These are phyloP conservation scores for Talaromyces sp. DNA, from an alignment of 2,329 filamentous ascomycete species.

Conservation along the genomic window DNA sequence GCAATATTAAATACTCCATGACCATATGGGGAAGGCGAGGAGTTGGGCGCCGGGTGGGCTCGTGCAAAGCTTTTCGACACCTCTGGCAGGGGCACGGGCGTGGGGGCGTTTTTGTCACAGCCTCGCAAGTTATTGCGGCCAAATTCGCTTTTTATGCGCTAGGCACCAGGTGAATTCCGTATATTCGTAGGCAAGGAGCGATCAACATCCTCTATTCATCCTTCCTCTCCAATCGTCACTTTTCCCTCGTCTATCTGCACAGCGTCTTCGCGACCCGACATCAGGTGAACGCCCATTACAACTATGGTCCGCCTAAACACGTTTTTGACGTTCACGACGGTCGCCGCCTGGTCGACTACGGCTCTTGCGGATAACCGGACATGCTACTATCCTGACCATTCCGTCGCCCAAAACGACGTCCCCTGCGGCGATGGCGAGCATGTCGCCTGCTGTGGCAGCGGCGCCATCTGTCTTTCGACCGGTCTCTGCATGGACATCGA, in stretches of 20 bases:
- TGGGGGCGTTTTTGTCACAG: background rate
- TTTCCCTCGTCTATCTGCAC: no score
- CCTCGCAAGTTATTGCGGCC: background rate
- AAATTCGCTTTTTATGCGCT: background rate
- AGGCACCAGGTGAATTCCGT: background rate
- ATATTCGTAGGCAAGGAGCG: background rate
- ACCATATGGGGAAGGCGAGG: background rate
- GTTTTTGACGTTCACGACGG: background rate
- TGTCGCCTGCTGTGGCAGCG: conserved; percentile 21
- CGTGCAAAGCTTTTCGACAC: background rate
- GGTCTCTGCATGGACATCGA: conserved; percentile 21
- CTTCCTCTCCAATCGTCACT: background rate
- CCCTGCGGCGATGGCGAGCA: conserved; percentile 22
- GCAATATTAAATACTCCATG: background rate
- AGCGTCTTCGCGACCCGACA: background rate
- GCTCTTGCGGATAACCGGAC: conserved; percentile 7
- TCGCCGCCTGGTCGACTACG: background rate
- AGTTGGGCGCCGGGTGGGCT: background rate
- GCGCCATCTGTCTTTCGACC: conserved; percentile 25
- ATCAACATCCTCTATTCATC: background rate
- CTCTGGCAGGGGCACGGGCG: background rate
- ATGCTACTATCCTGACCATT: conserved; percentile 26
- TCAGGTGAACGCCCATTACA: background rate
- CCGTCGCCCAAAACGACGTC: conserved; percentile 13
- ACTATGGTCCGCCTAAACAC: background rate